Evolutionary conservation across 306 rosid species (phyloP), one percentile per base, ranked within the genome.

Genomic region (Datisca glomerata): DNA sequence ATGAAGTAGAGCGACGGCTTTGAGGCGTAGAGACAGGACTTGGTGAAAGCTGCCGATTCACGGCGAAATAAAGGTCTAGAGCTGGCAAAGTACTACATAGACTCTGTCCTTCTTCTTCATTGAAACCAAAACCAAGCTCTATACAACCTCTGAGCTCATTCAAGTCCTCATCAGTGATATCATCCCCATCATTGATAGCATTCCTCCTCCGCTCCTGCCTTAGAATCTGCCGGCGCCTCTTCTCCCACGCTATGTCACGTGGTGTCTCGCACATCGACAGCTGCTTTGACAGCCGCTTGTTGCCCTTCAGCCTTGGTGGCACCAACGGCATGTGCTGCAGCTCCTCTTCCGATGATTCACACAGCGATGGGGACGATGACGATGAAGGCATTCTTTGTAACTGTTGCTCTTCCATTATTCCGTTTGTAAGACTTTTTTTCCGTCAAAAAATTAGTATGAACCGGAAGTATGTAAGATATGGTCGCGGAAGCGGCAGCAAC

Each of bases 111-210:
- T 80, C 79, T 51, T 84, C 98, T 29, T 89, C 98, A 3, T 78
- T 84, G 65, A 89, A 89, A 15, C 95, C 95, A 24, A 89, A 89
- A 16, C 98, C 98, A 4, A 89, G 68, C 47, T 89, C 95, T 16
- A 89, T 89, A 12, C 73, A 74, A 0, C 95, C 98, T 55, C 74
- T 89, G 0, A 89, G 93, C 66, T 89, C 98, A 3, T 60, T 22
- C 4, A 81, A 49, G 18, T 89, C 98, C 25, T 80, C 98, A 18
- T 84, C 93, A 0, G 81, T 73, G 2, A 83, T 14, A 37, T 72
- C 68, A 3, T 53, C 71, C 2, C 35, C 40, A 4, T 61, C 65
- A 0, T 59, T 50, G 28, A 59, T 24, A 2, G 64, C 53, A 12
- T 51, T 58, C 46, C 45, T 62, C 45, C 61, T 49, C 5, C 70